Percentiles rank a stretch among this genome's conserved stretches.
Evolutionary conservation across 106 monocot species (phyloP).

Genomic region (Dioscorea zingiberensis): DNA sequence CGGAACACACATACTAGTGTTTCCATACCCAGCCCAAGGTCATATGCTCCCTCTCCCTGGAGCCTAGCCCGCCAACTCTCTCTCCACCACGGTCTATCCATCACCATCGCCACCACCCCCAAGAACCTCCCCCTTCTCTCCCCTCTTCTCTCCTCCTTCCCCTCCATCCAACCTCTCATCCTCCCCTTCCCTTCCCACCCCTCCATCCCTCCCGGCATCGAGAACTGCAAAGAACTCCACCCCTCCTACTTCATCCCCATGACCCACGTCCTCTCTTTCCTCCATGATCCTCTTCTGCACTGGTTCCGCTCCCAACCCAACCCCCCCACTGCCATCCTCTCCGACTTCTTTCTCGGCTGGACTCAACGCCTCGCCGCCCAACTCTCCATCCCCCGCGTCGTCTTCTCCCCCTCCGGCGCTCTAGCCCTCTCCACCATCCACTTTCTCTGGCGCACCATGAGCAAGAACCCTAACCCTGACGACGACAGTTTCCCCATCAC

Average conservation of each 20-base stretch:
- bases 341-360: constrained; percentile 63
- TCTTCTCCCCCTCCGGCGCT: constrained; percentile 29
- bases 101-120: constrained; percentile 36
- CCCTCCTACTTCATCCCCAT: constrained; percentile 5
- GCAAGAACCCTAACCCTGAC: neutral
- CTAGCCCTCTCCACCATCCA: constrained; percentile 18
- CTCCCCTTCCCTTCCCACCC: constrained; percentile 40
- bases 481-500: constrained; percentile 3
- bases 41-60: constrained; percentile 55
- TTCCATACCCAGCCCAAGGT: constrained; percentile 64
- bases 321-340: constrained; percentile 26
- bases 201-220: constrained; percentile 31
- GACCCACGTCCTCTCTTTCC: constrained; percentile 25
- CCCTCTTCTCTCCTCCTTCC: constrained; percentile 22
- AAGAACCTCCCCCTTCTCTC: constrained; percentile 39
- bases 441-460: constrained; percentile 21
- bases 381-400: constrained; percentile 33
- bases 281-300: constrained; percentile 34
- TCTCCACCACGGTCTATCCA: constrained; percentile 7
- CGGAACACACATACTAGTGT: constrained; percentile 30
- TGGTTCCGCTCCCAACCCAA: constrained; percentile 34
- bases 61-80: constrained; percentile 38
- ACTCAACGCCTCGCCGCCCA: constrained; percentile 28
- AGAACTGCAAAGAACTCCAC: constrained; percentile 37
- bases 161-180: constrained; percentile 30